phyloP scores from a whole-genome alignment of 768 basidiomycete genomes.

The Podaxis sp. region DNA sequence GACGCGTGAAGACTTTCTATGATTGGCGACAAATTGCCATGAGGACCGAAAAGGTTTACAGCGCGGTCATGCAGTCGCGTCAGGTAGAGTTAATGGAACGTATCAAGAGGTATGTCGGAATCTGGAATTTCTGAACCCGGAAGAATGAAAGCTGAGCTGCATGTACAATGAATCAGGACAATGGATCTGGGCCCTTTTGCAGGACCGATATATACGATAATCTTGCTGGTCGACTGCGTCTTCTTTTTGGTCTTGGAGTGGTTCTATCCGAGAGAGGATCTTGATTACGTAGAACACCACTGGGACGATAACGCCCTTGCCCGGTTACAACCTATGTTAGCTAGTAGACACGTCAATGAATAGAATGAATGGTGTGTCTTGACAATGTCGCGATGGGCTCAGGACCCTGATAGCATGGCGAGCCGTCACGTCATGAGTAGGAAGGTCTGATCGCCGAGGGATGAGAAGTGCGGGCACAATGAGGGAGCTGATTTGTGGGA shows the following conservation, averaged over 20 bases:
- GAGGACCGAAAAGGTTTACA: slow-evolving; percentile 85
- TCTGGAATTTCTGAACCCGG: neutral
- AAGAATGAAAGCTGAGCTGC: neutral
- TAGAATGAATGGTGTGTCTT: slow-evolving; percentile 1
- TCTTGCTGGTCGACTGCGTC: slow-evolving; percentile 85
- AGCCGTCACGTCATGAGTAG: neutral
- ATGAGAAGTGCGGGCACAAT: neutral
- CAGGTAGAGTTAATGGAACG: slow-evolving; percentile 77
- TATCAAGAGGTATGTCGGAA: slow-evolving; percentile 59
- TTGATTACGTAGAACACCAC: slow-evolving; percentile 71
- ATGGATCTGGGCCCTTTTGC: slow-evolving; percentile 77
- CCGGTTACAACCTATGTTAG: slow-evolving; percentile 20
- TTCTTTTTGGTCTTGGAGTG: slow-evolving; percentile 86
- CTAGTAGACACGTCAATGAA: slow-evolving; percentile 14
- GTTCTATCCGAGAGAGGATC: slow-evolving; percentile 73
- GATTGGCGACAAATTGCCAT: slow-evolving; percentile 79
- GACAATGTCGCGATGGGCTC: neutral
- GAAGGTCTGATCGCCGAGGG: neutral
- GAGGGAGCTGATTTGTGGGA: slow-evolving; percentile 11
- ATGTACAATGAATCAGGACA: slow-evolving; percentile 45
- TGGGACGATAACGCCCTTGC: slow-evolving; percentile 53
- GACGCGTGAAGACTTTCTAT: slow-evolving; percentile 80
- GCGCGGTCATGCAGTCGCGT: slow-evolving; percentile 56
- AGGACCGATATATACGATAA: slow-evolving; percentile 86
- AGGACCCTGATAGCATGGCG: neutral